Evolutionary conservation across 768 basidiomycete genomes (phyloP), one percentile per base, ranked within the genome.

Genomic region (Auriscalpium microsporum): DNA sequence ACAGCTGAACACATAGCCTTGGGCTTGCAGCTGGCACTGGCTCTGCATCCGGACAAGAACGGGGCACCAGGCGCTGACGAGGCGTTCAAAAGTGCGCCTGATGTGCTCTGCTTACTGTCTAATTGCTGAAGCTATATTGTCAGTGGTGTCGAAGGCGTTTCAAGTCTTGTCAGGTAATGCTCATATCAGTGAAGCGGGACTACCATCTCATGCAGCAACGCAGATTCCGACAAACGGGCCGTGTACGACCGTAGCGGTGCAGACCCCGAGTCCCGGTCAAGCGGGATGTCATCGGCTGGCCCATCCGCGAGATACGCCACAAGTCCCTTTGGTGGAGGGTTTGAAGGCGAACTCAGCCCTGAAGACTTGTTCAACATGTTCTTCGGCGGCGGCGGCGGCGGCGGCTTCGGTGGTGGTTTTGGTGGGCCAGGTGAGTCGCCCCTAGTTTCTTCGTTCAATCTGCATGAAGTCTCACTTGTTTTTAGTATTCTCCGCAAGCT

Each of bases 321-420:
- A 28, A 73, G 68, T 47, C 71, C 75, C 13, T 87, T 84, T 56
- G 63, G 56, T 6, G 72, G 73, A 8, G 74, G 74, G 16, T 90
- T 86, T 64, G 87, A 90, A 11, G 83, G 82, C 53, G 94, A 97
- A 71, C 75, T 98, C 62, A 94, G 88, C 55, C 94, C 95, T 6
- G 95, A 97, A 71, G 95, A 97, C 56, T 67, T 98, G 54, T 98
- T 98, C 75, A 95, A 97, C 67, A 94, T 95, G 89, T 96, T 98
- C 81, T 98, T 98, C 68, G 92, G 92, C 16, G 87, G 87, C 21
- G 81, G 77, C 17, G 77, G 78, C 1, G 78, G 75, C 55, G 81
- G 78, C 23, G 76, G 77, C 7, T 70, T 71, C 37, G 23, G 16
- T 16, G 71, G 72, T 35, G 80, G 83, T 67, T 80, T 83, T n/a